Conservation (phyloP, 2,329 filamentous ascomycete species). For the Thielaviopsis punctulata region DNA sequence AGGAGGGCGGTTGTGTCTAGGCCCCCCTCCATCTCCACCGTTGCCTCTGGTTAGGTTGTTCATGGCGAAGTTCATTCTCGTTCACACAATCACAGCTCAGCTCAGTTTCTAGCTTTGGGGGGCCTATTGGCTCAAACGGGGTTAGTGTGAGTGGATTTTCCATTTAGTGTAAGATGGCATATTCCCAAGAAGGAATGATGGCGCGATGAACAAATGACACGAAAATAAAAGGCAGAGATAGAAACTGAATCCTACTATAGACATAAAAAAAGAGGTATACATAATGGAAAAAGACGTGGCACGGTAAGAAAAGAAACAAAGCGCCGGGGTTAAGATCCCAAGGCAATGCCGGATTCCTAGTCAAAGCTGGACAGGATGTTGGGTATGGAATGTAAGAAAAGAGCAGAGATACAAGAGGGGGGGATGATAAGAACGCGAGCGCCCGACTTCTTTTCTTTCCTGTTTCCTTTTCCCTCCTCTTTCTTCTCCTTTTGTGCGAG, state of each 20-base stretch:
- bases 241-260: too few species aligned
- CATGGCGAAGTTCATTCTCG: too few species aligned
- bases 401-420: too few species aligned
- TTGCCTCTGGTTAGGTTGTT: too few species aligned
- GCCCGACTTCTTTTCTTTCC: too few species aligned
- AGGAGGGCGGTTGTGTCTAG: neutral
- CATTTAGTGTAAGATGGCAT: neutral
- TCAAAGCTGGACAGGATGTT: too few species aligned
- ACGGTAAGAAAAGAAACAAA: neutral
- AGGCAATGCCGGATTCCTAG: neutral
- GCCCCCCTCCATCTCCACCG: too few species aligned
- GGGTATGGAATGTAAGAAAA: too few species aligned
- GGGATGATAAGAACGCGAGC: too few species aligned
- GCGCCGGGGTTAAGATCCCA: neutral
- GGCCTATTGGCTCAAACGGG: neutral
- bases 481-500: too few species aligned
- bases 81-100: neutral
- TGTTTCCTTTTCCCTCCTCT: too few species aligned
- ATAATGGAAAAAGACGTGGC: neutral
- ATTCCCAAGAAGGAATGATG: neutral
- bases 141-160: neutral
- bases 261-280: neutral
- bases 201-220: too few species aligned
- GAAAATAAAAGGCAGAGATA: neutral
- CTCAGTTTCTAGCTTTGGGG: neutral